A percentile compares a stretch with the other conserved stretches of the same genome.
These are phyloP conservation scores for Talaromyces amestolkiae DNA, from an alignment of 2,329 filamentous ascomycete species.

Conservation along the genomic window DNA sequence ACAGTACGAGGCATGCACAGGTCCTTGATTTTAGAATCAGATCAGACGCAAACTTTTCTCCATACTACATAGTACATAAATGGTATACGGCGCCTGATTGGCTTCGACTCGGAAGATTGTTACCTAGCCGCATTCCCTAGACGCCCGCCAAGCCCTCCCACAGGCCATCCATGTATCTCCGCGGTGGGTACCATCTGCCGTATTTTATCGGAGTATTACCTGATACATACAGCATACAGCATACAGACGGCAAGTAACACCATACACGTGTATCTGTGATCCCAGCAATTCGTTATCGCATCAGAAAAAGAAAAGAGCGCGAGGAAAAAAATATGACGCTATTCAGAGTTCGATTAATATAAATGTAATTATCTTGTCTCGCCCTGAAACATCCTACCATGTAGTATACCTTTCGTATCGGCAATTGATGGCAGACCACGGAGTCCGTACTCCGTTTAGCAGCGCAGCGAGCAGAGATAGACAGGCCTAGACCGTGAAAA, in stretches of 20 bases:
- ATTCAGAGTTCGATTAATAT: neutral
- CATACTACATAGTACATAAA: too few species aligned
- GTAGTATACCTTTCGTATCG: neutral
- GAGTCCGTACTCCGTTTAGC: neutral
- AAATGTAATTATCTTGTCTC: neutral
- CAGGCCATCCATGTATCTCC: neutral
- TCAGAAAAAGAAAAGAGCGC: neutral
- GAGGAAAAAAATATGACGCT: neutral
- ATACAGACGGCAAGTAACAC: neutral
- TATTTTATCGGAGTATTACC: constrained; percentile 1
- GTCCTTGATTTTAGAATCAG: neutral
- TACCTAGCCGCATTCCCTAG: neutral
- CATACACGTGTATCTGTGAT: neutral
- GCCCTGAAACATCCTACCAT: neutral
- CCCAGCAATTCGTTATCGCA: neutral
- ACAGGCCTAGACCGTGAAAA: neutral
- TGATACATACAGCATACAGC: neutral
- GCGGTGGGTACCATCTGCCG: neutral
- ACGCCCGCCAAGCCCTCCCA: neutral
- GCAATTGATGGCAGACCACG: neutral
- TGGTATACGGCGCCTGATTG: neutral
- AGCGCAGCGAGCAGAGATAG: neutral
- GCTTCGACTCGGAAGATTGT: neutral
- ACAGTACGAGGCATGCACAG: neutral
- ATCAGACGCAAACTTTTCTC: neutral